These are phyloP conservation scores for Phanerochaete sordida DNA, from an alignment of 768 basidiomycete genomes.

Conservation along the genomic window DNA sequence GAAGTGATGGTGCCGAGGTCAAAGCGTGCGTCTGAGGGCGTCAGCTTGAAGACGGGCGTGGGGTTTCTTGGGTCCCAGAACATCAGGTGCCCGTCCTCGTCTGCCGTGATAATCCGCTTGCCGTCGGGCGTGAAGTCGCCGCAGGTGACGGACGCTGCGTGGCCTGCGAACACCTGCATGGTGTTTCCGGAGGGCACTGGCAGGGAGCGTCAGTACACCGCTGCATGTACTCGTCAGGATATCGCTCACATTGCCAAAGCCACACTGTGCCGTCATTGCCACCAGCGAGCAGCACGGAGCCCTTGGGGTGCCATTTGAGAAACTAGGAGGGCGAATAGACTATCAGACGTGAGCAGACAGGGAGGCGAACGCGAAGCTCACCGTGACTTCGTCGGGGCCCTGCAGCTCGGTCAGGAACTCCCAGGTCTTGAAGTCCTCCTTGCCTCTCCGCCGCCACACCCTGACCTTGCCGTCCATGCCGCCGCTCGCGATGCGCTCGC, in stretches of 20 bases:
- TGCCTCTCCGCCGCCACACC: conserved; percentile 85
- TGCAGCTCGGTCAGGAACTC: conserved; percentile 92
- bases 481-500: conserved; percentile 91
- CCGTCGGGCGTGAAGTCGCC: conserved; percentile 94
- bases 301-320: conserved; percentile 95
- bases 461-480: conserved; percentile 97
- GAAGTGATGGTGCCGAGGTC: conserved; percentile 82
- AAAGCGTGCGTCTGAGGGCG: conserved; percentile 67
- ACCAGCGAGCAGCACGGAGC: conserved; percentile 82
- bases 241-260: conserved; percentile 90
- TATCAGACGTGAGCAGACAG: neutral
- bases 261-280: conserved; percentile 92
- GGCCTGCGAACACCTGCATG: conserved; percentile 95
- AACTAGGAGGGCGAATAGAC: conserved; percentile 49
- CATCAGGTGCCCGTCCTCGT: conserved; percentile 76
- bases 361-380: conserved; percentile 33
- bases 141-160: conserved; percentile 77
- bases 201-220: neutral
- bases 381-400: conserved; percentile 95
- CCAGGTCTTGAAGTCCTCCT: conserved; percentile 75
- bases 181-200: conserved; percentile 91
- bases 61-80: conserved; percentile 89
- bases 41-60: conserved; percentile 78
- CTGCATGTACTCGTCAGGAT: neutral
- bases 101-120: conserved; percentile 86